Evolutionary conservation across 2,329 filamentous ascomycete species (phyloP).

Genomic region (Phyllosticta capitalensis): DNA sequence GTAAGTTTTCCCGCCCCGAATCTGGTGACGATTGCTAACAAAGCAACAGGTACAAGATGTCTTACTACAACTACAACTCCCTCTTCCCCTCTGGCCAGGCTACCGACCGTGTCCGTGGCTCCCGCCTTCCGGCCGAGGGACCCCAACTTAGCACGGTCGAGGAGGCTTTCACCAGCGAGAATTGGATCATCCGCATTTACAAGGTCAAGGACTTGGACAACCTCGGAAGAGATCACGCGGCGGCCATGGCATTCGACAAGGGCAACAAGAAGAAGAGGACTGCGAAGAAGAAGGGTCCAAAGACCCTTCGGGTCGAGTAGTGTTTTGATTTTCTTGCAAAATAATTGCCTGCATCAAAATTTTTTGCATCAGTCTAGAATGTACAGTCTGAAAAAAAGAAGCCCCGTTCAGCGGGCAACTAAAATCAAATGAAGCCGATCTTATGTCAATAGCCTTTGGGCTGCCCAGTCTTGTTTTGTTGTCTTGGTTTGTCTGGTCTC

Average conservation of each 20-base stretch:
- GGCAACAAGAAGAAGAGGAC: constrained; percentile 78
- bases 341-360: neutral
- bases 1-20: constrained; percentile 45
- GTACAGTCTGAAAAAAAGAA: neutral
- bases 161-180: constrained; percentile 97
- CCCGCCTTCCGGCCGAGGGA: constrained; percentile 69
- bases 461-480: neutral
- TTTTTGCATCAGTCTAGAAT: neutral
- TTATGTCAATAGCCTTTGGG: neutral
- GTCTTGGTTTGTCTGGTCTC: neutral
- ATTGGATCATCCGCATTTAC: constrained; percentile 99
- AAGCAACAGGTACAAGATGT: constrained; percentile 90
- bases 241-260: constrained; percentile 59
- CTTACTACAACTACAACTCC: constrained; percentile 92
- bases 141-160: constrained; percentile 83
- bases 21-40: constrained; percentile 18
- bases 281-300: constrained; percentile 61
- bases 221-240: constrained; percentile 76
- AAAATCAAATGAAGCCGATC: neutral
- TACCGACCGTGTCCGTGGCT: constrained; percentile 76
- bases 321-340: constrained; percentile 1
- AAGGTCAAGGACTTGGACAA: constrained; percentile 99
- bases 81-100: constrained; percentile 91
- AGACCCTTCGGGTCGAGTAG: constrained; percentile 64
- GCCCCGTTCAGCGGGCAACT: neutral